phyloP scores from a whole-genome alignment of 164 flowering plant species.

The Taxillus chinensis region DNA sequence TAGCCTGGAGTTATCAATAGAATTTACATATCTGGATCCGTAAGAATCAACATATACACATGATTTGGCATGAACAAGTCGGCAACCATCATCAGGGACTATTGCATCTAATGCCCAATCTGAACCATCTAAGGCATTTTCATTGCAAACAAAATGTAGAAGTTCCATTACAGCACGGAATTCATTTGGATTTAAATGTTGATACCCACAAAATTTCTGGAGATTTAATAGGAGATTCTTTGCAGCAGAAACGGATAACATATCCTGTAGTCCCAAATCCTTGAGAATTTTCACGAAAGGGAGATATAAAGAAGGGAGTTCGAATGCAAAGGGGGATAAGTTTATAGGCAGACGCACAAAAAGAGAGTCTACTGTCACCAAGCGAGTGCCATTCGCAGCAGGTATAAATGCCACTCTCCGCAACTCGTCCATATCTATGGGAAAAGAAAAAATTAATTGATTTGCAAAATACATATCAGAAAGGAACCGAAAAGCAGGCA shows the following conservation, averaged over 20 bases:
- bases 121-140: conserved; percentile 20
- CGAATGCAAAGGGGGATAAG: conserved; percentile 94
- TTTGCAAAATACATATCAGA: neutral
- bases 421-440: conserved; percentile 55
- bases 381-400: conserved; percentile 94
- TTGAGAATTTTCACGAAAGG: conserved; percentile 78
- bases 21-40: conserved; percentile 62
- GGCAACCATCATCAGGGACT: conserved; percentile 90
- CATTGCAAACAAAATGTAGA: conserved; percentile 57
- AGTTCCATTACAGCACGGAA: conserved; percentile 87
- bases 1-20: conserved; percentile 67
- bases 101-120: conserved; percentile 49
- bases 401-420: conserved; percentile 76
- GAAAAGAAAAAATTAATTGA: neutral
- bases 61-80: conserved; percentile 80
- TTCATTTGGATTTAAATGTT: conserved; percentile 89
- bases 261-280: conserved; percentile 83
- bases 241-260: conserved; percentile 58
- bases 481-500: neutral
- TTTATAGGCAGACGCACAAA: conserved; percentile 69
- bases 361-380: conserved; percentile 67
- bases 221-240: conserved; percentile 67
- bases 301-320: conserved; percentile 77
- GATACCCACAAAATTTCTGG: conserved; percentile 85
- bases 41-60: conserved; percentile 82